phyloP scores from a whole-genome alignment of 2,329 filamentous ascomycete genomes.

The Ampelomyces quisqualis region DNA sequence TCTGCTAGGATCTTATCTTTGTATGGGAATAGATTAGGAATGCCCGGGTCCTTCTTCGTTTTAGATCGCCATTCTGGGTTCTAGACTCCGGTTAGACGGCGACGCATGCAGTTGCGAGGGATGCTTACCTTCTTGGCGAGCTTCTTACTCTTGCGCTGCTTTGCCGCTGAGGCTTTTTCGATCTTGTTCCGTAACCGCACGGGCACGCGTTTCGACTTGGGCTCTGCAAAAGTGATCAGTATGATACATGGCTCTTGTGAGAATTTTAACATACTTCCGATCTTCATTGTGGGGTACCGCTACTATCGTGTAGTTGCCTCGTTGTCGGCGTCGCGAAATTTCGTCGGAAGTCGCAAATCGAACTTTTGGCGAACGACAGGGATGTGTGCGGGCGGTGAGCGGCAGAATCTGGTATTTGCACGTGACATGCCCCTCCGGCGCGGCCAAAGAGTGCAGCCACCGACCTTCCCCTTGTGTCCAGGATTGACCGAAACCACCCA shows the following conservation, averaged over 20 bases:
- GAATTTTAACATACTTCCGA: conserved; percentile 49
- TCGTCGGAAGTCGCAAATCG: conserved; percentile 13
- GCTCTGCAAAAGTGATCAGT: conserved; percentile 60
- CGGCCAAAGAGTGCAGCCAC: no score
- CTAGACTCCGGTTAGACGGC: conserved; percentile 43
- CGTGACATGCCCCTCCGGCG: conserved; percentile 3
- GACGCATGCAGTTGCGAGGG: not conserved
- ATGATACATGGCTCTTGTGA: no score
- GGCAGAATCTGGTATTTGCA: conserved; percentile 10
- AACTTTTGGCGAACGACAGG: conserved; percentile 20
- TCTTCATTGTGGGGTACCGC: conserved; percentile 40
- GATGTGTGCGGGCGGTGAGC: conserved; percentile 8
- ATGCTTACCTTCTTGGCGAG: conserved; percentile 71
- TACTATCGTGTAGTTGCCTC: conserved; percentile 13
- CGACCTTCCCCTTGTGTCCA: no score
- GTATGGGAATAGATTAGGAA: conserved; percentile 95
- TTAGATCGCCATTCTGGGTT: conserved; percentile 96
- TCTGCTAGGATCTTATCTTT: conserved; percentile 94
- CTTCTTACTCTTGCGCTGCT: conserved; percentile 89
- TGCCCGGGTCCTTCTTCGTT: conserved; percentile 96
- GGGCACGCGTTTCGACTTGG: conserved; percentile 88
- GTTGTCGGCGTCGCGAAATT: conserved; percentile 23
- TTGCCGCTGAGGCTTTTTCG: conserved; percentile 84
- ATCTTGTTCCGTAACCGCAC: conserved; percentile 94
- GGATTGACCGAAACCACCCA: no score